Conservation (phyloP, 2,329 filamentous ascomycete genomes). For the Beauveria bassiana region DNA sequence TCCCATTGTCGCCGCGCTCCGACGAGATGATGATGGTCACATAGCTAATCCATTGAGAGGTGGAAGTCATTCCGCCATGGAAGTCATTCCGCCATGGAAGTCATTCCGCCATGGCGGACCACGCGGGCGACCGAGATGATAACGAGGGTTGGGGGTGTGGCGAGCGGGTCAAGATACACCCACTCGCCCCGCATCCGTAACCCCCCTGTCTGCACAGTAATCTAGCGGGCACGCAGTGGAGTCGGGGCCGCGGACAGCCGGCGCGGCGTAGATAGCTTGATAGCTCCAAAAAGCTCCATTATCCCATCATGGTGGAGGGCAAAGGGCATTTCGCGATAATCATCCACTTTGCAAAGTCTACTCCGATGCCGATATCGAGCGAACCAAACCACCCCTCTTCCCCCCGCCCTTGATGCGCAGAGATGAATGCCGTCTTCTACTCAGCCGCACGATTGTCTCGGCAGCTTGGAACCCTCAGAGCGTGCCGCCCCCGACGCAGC, state of each 20-base stretch:
- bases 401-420: not conserved
- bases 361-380: not conserved
- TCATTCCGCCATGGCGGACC: not conserved
- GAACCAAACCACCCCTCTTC: too few relatives aligned
- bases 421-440: not conserved
- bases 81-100: too few relatives aligned
- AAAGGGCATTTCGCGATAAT: too few relatives aligned
- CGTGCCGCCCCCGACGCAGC: not conserved
- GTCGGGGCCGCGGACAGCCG: constrained; percentile 9
- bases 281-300: not conserved
- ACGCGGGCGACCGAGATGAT: constrained; percentile 1
- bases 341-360: not conserved
- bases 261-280: not conserved
- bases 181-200: too few relatives aligned
- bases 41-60: not conserved
- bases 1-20: not conserved
- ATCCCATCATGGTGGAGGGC: not conserved
- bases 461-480: not conserved
- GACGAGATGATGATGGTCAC: not conserved
- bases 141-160: not conserved
- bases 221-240: not conserved
- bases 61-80: not conserved
- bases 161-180: not conserved
- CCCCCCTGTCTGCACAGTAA: not conserved
- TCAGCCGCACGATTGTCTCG: not conserved